Percentiles rank a stretch among this genome's conserved stretches.
These are phyloP conservation scores for Delitschia confertaspora DNA, from an alignment of 495 filamentous ascomycete species.

Conservation along the genomic window DNA sequence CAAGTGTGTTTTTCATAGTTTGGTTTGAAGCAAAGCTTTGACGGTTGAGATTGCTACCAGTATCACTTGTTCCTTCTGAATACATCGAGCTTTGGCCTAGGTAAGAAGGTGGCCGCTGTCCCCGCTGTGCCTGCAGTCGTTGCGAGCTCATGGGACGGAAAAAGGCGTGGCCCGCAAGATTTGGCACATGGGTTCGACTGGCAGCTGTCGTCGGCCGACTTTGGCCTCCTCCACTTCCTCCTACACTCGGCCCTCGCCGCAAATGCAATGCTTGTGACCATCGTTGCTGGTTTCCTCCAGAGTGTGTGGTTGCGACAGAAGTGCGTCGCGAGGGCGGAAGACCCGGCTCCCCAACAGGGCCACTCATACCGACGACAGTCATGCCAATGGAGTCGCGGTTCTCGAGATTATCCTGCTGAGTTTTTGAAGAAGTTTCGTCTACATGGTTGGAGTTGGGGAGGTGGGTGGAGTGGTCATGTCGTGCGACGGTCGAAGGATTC, in stretches of 20 bases:
- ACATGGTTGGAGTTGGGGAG: background rate
- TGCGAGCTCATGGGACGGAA: conserved; percentile 97
- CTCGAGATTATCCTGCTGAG: conserved; percentile 50
- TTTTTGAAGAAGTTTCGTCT: background rate
- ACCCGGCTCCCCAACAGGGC: conserved; percentile 39
- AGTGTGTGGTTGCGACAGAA: conserved; percentile 34
- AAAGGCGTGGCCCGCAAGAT: conserved; percentile 79
- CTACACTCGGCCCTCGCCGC: conserved; percentile 32
- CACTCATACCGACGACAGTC: conserved; percentile 32
- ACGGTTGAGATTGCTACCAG: conserved; percentile 34
- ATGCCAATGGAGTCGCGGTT: conserved; percentile 20
- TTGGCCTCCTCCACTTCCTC: conserved; percentile 35
- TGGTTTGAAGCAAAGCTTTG: conserved; percentile 25
- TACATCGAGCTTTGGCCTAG: conserved; percentile 36
- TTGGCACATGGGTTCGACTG: conserved; percentile 81
- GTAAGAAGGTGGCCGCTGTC: conserved; percentile 41
- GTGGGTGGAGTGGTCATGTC: conserved; percentile 25
- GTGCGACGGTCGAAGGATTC: conserved; percentile 21
- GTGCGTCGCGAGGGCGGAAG: conserved; percentile 37
- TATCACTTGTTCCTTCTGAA: conserved; percentile 37
- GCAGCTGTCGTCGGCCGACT: conserved; percentile 43
- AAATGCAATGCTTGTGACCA: conserved; percentile 44
- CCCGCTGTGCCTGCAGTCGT: conserved; percentile 82
- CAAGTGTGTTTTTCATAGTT: conserved; percentile 18
- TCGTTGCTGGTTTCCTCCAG: conserved; percentile 42